A percentile compares a stretch with the other conserved stretches of the same genome.
These are phyloP conservation scores for Stylosanthes scabra DNA, from an alignment of 331 rosid genomes.

Conservation along the genomic window DNA sequence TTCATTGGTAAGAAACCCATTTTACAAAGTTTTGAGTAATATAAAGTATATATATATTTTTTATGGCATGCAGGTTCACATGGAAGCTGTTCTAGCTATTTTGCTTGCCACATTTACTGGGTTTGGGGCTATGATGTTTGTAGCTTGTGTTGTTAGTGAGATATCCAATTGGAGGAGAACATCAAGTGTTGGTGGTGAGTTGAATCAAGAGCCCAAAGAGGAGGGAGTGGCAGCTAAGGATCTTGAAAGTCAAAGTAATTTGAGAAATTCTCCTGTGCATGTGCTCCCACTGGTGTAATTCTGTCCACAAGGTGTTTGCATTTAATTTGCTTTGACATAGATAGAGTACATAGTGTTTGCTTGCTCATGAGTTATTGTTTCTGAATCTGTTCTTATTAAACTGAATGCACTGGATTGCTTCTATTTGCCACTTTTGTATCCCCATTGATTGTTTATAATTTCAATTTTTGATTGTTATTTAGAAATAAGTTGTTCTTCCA, in stretches of 20 bases:
- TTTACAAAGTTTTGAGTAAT: too few relatives aligned
- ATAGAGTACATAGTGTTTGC: too few relatives aligned
- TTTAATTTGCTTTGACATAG: too few relatives aligned
- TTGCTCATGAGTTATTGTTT: too few relatives aligned
- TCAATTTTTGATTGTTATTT: too few relatives aligned
- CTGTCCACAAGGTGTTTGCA: too few relatives aligned
- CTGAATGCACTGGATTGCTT: too few relatives aligned
- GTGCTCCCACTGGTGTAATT: background rate
- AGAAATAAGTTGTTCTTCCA: too few relatives aligned
- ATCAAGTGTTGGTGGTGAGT: conserved; percentile 37
- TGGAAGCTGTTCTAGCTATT: conserved; percentile 67
- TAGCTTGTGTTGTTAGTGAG: conserved; percentile 55
- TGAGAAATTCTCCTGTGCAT: conserved; percentile 31
- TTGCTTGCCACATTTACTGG: conserved; percentile 76
- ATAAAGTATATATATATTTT: conserved; percentile 15
- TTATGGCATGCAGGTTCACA: conserved; percentile 54
- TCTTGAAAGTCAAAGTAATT: conserved; percentile 44
- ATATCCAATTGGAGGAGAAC: conserved; percentile 50
- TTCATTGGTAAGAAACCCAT: conserved; percentile 60
- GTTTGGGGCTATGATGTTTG: conserved; percentile 72
- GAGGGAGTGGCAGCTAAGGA: conserved; percentile 34
- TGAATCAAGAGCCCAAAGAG: conserved; percentile 38
- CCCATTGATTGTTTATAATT: too few relatives aligned
- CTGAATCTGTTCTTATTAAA: too few relatives aligned
- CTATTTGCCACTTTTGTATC: too few relatives aligned